These are phyloP conservation scores for Lasiodiplodia sp. DNA, from an alignment of 2,329 filamentous ascomycete species.

Conservation along the genomic window DNA sequence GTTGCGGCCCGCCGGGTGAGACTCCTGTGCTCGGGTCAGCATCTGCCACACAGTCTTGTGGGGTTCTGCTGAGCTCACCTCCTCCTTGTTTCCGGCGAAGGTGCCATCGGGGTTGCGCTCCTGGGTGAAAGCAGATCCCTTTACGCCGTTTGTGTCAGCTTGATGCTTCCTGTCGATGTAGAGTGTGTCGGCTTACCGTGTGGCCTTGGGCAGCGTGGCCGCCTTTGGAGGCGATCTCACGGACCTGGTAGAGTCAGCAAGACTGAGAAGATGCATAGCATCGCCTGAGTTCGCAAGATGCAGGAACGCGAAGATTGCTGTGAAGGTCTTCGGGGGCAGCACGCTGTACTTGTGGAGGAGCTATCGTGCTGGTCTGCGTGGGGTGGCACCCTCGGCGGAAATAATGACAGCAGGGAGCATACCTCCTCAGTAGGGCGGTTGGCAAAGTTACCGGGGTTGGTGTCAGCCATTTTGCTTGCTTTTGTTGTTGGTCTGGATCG, in stretches of 20 bases:
- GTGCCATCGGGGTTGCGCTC: slow-evolving; percentile 50
- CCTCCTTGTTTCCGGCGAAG: slow-evolving; percentile 47
- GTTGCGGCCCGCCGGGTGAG: slow-evolving; percentile 40
- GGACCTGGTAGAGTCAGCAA: slow-evolving; percentile 39
- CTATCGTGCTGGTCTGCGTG: neutral
- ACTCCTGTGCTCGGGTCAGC: slow-evolving; percentile 1
- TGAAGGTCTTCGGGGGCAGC: no score
- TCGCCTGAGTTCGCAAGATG: neutral
- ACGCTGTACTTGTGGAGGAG: neutral
- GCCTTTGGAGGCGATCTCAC: slow-evolving; percentile 58
- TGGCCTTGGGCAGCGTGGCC: slow-evolving; percentile 50
- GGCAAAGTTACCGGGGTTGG: slow-evolving; percentile 61
- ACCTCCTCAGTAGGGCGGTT: slow-evolving; percentile 58
- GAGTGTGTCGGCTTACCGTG: slow-evolving; percentile 13
- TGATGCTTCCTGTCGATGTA: neutral
- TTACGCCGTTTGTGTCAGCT: neutral
- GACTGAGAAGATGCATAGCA: neutral
- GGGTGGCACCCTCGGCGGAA: neutral
- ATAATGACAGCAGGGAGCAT: neutral
- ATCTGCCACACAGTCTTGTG: slow-evolving; percentile 40
- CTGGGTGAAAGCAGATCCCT: slow-evolving; percentile 21
- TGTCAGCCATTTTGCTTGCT: slow-evolving; percentile 44
- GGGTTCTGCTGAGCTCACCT: slow-evolving; percentile 47
- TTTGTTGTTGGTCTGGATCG: neutral
- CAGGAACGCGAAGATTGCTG: neutral